Conservation (phyloP, 176 grass and related monocot species). For the Musa schizocarpa region DNA sequence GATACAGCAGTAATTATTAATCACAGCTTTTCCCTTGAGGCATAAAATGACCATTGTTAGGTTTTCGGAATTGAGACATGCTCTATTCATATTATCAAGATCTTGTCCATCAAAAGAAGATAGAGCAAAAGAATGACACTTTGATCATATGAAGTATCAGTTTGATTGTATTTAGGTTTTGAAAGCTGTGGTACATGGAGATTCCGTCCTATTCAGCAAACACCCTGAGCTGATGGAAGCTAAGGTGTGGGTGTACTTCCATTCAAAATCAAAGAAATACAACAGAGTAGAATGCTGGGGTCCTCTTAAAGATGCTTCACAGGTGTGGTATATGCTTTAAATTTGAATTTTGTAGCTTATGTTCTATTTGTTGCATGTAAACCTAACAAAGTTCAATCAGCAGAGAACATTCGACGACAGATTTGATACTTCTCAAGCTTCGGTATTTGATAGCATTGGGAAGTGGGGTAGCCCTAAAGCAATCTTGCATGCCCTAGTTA, state of each 20-base stretch:
- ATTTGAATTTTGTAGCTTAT: not conserved
- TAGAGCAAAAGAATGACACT: not conserved
- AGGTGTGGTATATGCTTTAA: conserved; percentile 19
- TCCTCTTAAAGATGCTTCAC: conserved; percentile 50
- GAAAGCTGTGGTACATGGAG: conserved; percentile 80
- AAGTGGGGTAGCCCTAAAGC: conserved; percentile 15
- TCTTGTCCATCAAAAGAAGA: no score
- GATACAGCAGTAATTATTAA: no score
- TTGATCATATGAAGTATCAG: not conserved
- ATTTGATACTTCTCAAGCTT: conserved; percentile 27
- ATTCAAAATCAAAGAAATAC: conserved; percentile 60
- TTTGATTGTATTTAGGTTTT: conserved; percentile 40
- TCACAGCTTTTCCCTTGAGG: not conserved
- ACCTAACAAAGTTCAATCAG: not conserved
- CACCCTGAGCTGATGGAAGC: conserved; percentile 80
- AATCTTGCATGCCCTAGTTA: conserved; percentile 61
- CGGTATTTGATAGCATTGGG: conserved; percentile 26
- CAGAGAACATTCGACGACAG: conserved; percentile 43
- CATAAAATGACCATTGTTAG: not conserved
- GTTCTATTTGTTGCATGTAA: not conserved
- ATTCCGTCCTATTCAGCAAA: conserved; percentile 48
- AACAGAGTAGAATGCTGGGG: conserved; percentile 94
- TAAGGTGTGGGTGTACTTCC: conserved; percentile 84
- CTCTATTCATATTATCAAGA: not conserved
- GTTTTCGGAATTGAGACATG: not conserved